Base-by-base conservation (phyloP, 169 alveolate genomes). In the Eimeria zaria region DNA sequence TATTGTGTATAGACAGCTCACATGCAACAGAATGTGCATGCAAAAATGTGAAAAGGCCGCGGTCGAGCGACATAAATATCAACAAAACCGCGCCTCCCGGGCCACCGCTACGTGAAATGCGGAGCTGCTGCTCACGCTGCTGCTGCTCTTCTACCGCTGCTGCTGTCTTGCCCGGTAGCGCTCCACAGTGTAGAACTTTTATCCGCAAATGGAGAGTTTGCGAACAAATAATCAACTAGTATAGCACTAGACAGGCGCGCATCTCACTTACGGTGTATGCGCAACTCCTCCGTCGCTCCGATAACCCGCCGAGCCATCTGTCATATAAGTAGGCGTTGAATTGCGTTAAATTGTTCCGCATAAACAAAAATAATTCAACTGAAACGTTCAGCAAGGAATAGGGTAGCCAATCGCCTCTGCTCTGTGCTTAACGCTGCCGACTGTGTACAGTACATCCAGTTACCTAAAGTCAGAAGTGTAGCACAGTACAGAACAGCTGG, bases 91-190 rank as follows among this genome's bases (percentile, higher is more conserved):
- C 24, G 0, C 36, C 78, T 6, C 44, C 20, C 1, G 78, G 78
- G 78, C 78, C 78, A 69, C 48, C 33, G 78, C 78, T 67, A 2
- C 27, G 73, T 30, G 78, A 33, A 6, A 58, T 12, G 22, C 78
- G 48, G 27, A 67, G 78, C 44, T 62, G 73, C 39, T 62, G 73
- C 73, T 62, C 48, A 18, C 33, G 78, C 78, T 30, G 78, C 78
- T 67, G 78, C 78, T 33, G 78, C 48, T 67, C 27, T 22, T n/a
- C 78, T 67, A 27, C 78, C 33, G 78, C 78, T 67, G 78, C 48
- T 18, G 78, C 78, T 33, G 46, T 33, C 78, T 67, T 67, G 78
- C 78, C 0, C 20, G 8, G 12, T 1, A 67, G 46, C 46, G 78
- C 78, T 33, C 78, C 20, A n/a, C 9, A 67, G 48, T 67, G 78